These are phyloP conservation scores for Asterophora parasitica DNA, from an alignment of 768 basidiomycete species.

Conservation along the genomic window DNA sequence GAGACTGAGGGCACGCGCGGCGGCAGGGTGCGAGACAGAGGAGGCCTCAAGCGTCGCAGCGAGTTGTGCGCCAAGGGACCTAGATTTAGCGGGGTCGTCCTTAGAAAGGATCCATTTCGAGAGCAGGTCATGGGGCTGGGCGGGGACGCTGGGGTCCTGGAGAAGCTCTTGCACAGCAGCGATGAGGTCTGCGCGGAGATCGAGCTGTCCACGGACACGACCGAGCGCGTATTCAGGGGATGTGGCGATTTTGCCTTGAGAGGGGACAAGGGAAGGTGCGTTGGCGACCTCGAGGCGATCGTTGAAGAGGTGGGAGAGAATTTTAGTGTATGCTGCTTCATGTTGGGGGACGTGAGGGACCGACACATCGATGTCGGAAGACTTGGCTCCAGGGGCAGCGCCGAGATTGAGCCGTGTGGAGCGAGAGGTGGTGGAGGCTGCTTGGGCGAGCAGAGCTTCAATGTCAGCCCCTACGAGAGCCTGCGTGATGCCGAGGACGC, in stretches of 20 bases:
- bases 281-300: conserved; percentile 83
- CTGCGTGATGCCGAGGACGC: conserved; percentile 50
- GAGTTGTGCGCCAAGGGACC: conserved; percentile 53
- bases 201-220: conserved; percentile 77
- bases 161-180: conserved; percentile 62
- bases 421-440: conserved; percentile 27
- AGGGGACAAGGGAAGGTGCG: conserved; percentile 64
- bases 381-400: conserved; percentile 22
- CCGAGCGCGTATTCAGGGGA: conserved; percentile 95
- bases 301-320: conserved; percentile 76
- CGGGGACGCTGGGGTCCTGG: conserved; percentile 39
- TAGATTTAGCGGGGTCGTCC: conserved; percentile 65
- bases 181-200: conserved; percentile 67
- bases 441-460: conserved; percentile 45
- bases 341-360: conserved; percentile 78
- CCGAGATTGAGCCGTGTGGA: conserved; percentile 50
- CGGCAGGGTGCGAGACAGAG: conserved; percentile 36
- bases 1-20: conserved; percentile 54
- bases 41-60: conserved; percentile 41
- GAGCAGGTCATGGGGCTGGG: conserved; percentile 65
- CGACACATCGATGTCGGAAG: conserved; percentile 9
- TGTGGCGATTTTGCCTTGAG: conserved; percentile 73
- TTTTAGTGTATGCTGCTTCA: conserved; percentile 87
- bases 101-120: conserved; percentile 77
- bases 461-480: conserved; percentile 40